phyloP scores from a whole-genome alignment of 140 eudicot species.

The Ambrosia hybrid region DNA sequence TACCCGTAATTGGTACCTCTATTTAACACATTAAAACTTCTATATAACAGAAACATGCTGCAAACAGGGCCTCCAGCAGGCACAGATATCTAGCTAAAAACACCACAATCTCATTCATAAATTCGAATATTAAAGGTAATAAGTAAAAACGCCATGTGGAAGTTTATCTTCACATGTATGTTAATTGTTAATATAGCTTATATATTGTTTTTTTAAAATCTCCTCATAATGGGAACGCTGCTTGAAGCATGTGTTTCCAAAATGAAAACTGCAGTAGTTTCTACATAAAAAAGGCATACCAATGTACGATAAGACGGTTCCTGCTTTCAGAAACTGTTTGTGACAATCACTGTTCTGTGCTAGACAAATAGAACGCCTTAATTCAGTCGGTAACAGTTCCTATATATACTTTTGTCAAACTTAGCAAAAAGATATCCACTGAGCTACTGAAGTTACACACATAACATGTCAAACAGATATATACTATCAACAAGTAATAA shows the following conservation, averaged over 20 bases:
- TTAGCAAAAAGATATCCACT: too few species aligned
- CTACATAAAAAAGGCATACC: too few species aligned
- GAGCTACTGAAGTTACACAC: neutral
- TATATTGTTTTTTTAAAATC: neutral
- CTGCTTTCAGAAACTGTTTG: neutral
- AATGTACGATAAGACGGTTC: neutral
- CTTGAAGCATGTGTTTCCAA: neutral
- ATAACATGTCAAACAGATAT: neutral
- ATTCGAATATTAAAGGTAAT: neutral
- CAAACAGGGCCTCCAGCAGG: neutral
- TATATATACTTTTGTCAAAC: neutral
- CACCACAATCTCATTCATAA: neutral
- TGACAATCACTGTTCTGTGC: neutral
- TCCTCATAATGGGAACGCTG: neutral
- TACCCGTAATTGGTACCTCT: too few species aligned
- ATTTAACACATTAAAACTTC: neutral
- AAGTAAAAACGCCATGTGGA: neutral
- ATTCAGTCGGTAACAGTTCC: neutral
- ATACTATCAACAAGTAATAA: neutral
- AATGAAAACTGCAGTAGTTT: neutral
- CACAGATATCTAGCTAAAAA: neutral
- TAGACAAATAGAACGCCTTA: neutral
- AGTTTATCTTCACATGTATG: too few species aligned
- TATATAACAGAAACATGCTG: neutral
- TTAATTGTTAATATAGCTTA: neutral